Conservation (phyloP, 2,329 filamentous ascomycete species). For the Fonsecaea erecta region DNA sequence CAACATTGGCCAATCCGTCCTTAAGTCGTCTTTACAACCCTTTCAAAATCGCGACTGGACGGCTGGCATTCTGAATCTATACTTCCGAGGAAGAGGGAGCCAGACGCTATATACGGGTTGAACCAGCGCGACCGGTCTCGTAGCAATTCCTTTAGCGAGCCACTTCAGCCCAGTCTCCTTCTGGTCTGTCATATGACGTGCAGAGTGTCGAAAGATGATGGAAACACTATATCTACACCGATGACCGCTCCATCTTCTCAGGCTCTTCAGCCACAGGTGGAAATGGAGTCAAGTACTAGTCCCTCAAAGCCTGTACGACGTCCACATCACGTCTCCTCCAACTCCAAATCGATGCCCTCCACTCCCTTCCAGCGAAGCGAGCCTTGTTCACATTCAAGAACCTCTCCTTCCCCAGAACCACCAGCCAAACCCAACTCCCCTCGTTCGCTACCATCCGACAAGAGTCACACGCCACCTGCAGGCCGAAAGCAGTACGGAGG, state of each 20-base stretch:
- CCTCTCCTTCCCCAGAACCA: slow-evolving; percentile 77
- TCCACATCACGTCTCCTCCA: slow-evolving; percentile 38
- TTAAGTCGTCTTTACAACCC: neutral
- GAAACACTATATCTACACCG: slow-evolving; percentile 22
- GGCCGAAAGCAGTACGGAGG: slow-evolving; percentile 68
- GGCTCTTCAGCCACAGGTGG: slow-evolving; percentile 21
- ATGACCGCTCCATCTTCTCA: slow-evolving; percentile 31
- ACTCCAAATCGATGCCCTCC: slow-evolving; percentile 90
- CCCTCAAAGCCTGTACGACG: slow-evolving; percentile 1
- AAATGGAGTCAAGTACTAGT: slow-evolving; percentile 6
- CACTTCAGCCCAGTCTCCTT: neutral
- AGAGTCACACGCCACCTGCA: slow-evolving; percentile 73
- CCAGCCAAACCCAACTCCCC: slow-evolving; percentile 79
- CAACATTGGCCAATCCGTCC: neutral
- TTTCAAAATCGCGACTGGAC: neutral
- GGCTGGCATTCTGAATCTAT: slow-evolving; percentile 1
- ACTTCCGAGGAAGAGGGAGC: neutral
- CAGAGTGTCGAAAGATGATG: slow-evolving; percentile 31
- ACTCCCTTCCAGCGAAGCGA: slow-evolving; percentile 89
- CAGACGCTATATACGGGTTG: neutral
- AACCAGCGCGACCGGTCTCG: neutral
- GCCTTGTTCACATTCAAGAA: slow-evolving; percentile 78
- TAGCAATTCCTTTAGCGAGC: neutral
- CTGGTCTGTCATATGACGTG: slow-evolving; percentile 31
- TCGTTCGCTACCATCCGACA: slow-evolving; percentile 86